Percentiles rank a stretch among this genome's conserved stretches.
phyloP scores from a whole-genome alignment of 257 asterid genomes.

The Solanum dulcamara region DNA sequence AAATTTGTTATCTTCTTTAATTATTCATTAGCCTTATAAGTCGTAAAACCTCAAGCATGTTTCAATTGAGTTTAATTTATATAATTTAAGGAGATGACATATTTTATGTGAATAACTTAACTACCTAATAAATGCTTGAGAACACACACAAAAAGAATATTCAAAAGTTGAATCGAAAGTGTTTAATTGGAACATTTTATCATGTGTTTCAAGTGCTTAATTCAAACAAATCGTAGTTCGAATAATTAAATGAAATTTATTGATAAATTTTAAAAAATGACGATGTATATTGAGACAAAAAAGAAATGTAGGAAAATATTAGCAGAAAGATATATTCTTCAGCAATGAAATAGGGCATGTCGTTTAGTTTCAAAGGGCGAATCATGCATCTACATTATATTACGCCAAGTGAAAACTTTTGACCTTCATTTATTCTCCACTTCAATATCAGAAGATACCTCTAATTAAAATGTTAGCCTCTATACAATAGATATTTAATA shows the following conservation, averaged over 20 bases:
- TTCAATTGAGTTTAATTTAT: too few relatives aligned
- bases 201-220: background rate
- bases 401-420: background rate
- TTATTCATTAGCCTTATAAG: background rate
- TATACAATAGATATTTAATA: background rate
- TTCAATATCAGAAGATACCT: background rate
- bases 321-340: background rate
- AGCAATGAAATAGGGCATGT: background rate
- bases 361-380: background rate
- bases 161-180: background rate
- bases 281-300: background rate
- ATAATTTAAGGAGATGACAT: background rate
- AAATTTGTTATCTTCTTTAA: background rate
- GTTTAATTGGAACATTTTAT: background rate
- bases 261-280: background rate
- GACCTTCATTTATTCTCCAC: background rate
- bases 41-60: too few relatives aligned
- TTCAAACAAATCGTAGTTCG: background rate
- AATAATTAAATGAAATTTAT: background rate
- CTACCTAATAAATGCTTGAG: background rate
- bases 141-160: background rate
- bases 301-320: background rate
- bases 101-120: background rate
- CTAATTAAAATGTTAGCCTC: background rate
- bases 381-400: background rate